Evolutionary conservation across 1,284 basidiomycete genomes (phyloP).

Genomic region (Anthracocystis walkeri): DNA sequence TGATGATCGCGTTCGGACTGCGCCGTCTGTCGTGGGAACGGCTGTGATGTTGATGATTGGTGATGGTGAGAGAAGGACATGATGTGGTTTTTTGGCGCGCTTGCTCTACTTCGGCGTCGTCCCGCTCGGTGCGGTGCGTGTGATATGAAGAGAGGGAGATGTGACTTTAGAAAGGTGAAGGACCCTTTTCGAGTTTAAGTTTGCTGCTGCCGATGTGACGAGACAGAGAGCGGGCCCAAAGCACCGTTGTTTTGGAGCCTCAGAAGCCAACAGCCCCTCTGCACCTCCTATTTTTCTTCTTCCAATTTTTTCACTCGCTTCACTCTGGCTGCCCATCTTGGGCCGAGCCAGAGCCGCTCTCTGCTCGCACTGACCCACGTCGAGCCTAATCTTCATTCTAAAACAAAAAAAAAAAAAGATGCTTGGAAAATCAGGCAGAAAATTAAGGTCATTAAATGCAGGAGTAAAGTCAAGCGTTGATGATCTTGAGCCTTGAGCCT

Average conservation of each 20-base stretch:
- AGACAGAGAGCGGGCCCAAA: background rate
- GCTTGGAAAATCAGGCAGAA: conserved; percentile 3
- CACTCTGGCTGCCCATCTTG: conserved; percentile 5
- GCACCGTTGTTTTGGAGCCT: conserved; percentile 1
- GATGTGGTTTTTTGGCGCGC: background rate
- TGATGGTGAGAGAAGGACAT: conserved; percentile 32
- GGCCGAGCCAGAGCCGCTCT: background rate
- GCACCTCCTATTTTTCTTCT: conserved; percentile 26
- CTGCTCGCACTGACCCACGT: conserved; percentile 1
- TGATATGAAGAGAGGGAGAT: conserved; percentile 9
- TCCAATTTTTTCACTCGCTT: background rate
- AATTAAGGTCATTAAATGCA: conserved; percentile 12
- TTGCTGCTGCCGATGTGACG: conserved; percentile 8
- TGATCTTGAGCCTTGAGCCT: too few species aligned
- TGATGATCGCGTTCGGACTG: too few species aligned
- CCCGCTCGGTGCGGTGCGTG: conserved; percentile 2
- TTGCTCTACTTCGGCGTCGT: conserved; percentile 2
- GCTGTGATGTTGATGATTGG: conserved; percentile 9
- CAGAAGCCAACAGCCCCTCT: conserved; percentile 10
- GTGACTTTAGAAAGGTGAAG: conserved; percentile 29
- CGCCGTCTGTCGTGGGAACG: conserved; percentile 14
- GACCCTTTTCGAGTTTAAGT: conserved; percentile 14
- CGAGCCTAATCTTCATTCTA: too few species aligned
- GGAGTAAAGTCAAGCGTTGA: too few species aligned
- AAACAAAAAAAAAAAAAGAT: too few species aligned